Evolutionary conservation across 306 rosid species (phyloP).

Genomic region (Oxytropis ochrocephala): DNA sequence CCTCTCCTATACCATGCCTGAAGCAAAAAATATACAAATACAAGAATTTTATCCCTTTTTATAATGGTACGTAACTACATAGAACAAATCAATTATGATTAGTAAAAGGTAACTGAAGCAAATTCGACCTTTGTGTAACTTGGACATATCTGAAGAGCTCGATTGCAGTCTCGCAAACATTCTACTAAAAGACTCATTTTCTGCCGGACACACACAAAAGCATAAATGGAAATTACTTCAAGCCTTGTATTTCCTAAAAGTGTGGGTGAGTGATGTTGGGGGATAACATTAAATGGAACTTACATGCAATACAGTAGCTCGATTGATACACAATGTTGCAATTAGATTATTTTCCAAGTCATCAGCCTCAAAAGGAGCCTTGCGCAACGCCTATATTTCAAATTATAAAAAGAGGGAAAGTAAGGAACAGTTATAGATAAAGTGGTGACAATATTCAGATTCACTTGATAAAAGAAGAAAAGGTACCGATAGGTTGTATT

Average conservation of each 20-base stretch:
- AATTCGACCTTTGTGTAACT: constrained; percentile 66
- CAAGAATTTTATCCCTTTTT: background rate
- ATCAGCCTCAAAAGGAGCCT: constrained; percentile 57
- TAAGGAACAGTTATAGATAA: background rate
- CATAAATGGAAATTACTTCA: constrained; percentile 16
- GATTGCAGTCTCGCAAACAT: constrained; percentile 62
- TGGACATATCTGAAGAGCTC: constrained; percentile 68
- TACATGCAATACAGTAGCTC: constrained; percentile 77
- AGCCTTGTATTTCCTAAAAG: background rate
- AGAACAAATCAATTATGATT: background rate
- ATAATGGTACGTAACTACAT: background rate
- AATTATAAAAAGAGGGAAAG: background rate
- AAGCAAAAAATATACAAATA: background rate
- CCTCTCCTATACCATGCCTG: constrained; percentile 96
- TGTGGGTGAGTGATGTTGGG: background rate
- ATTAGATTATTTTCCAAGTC: constrained; percentile 50
- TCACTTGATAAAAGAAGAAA: too few relatives aligned
- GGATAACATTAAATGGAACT: constrained; percentile 17
- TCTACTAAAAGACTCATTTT: constrained; percentile 64
- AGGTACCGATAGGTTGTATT: too few relatives aligned
- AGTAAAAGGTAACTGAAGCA: background rate
- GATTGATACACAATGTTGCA: constrained; percentile 63
- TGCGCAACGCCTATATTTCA: constrained; percentile 58
- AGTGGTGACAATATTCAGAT: too few relatives aligned
- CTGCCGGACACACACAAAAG: constrained; percentile 26